Evolutionary conservation across 495 filamentous ascomycete species (phyloP), one percentile per base, ranked within the genome.

Genomic region (Rhypophila decipiens): DNA sequence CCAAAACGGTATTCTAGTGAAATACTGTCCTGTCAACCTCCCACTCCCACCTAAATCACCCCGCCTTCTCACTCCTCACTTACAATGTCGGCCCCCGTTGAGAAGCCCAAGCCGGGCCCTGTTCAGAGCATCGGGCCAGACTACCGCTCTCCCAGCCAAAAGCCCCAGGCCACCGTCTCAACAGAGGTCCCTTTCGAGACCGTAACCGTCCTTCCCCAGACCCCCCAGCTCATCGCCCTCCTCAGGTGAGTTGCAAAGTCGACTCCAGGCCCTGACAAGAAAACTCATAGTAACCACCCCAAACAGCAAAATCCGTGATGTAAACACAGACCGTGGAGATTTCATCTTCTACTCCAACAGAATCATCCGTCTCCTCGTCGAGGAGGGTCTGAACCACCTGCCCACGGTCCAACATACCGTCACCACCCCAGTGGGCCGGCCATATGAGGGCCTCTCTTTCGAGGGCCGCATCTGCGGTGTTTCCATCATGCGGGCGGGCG

Each of bases 311-410:
- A 96, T 98, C 65, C 82, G 93, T 55, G 87, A 97, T 64, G 85
- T 83, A 67, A 77, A 84, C 53, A 98, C 94, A 8, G 75, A 77
- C 24, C 85, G 93, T 41, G 93, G 88, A 29, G 93, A 97, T 67
- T 98, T 97, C 67, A 95, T 98, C 58, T 98, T 98, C 74, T 96
- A 96, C 68, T 96, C 91, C 39, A 98, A 98, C 71, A 82, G 93
- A 52, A 97, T 98, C 61, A 97, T 97, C 60, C 88, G 94, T 19
- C 77, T 98, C n/a, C 77, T 98, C 10, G 94, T 98, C 20, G 93
- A 98, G 67, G 93, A 97, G 68, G 93, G 94, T 11, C 75, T 98
- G 27, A 98, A 98, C 66, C 93, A 98, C 67, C 80, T 97, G 22
- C 93, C 93, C 13, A 88, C 94, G 18, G 77, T 95, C 23, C 84